Percentiles rank a stretch among this genome's conserved stretches.
phyloP scores from a whole-genome alignment of 2,329 filamentous ascomycete genomes.

The Colletotrichum paranaense region DNA sequence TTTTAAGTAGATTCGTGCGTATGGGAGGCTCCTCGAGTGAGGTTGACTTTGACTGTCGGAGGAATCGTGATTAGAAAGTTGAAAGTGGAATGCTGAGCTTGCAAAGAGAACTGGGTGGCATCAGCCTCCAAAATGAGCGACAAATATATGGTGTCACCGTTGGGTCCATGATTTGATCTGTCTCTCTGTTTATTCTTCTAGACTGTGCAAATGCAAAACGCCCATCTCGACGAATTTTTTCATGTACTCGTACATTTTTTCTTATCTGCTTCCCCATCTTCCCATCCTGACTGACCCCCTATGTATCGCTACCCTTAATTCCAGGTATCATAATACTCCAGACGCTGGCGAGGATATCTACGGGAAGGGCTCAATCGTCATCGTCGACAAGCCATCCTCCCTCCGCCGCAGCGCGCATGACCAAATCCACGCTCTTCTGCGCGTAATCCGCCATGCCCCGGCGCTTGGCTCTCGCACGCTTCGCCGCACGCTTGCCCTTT shows the following conservation, averaged over 20 bases:
- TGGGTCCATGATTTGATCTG: background rate
- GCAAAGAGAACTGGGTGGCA: no score
- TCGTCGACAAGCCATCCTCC: background rate
- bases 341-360: background rate
- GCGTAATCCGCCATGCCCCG: background rate
- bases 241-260: constrained; percentile 10
- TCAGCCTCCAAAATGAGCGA: no score
- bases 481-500: background rate
- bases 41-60: no score
- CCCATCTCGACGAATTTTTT: background rate
- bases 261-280: background rate
- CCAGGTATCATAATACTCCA: background rate
- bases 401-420: background rate
- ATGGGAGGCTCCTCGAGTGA: background rate
- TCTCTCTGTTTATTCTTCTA: background rate
- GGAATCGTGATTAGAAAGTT: no score
- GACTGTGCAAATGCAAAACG: background rate
- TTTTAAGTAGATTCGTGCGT: background rate
- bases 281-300: background rate
- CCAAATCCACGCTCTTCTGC: background rate
- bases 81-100: no score
- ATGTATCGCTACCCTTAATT: background rate
- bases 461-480: background rate
- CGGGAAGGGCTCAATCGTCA: background rate
- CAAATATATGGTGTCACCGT: background rate